Conservation (phyloP, 371 early-diverging fungal genomes). For the Mucor piriformis region DNA sequence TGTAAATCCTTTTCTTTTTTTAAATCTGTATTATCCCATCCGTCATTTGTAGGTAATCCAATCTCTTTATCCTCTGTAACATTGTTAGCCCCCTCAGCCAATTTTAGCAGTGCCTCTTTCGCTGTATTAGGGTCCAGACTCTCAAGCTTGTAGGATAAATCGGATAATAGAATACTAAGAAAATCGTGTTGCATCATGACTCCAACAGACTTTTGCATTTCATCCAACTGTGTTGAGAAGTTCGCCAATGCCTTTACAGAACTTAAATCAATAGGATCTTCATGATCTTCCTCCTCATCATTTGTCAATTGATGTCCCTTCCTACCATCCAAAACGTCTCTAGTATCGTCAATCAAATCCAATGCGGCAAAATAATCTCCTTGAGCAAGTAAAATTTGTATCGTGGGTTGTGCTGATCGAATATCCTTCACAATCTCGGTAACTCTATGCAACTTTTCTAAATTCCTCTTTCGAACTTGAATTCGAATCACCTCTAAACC, state of each 20-base stretch:
- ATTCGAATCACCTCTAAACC: constrained; percentile 83
- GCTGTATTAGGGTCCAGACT: constrained; percentile 8
- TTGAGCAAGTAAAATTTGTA: constrained; percentile 77
- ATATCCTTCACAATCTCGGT: constrained; percentile 73
- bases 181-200: constrained; percentile 78
- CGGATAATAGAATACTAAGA: constrained; percentile 59
- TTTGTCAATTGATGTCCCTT: not conserved
- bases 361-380: constrained; percentile 86
- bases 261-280: constrained; percentile 53
- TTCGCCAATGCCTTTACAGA: constrained; percentile 62
- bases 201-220: constrained; percentile 69
- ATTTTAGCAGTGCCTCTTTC: constrained; percentile 6
- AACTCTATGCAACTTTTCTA: constrained; percentile 65
- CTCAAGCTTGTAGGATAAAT: constrained; percentile 43
- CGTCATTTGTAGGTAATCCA: constrained; percentile 1
- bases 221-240: constrained; percentile 65
- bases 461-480: constrained; percentile 72
- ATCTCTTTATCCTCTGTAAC: not conserved
- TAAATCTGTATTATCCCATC: constrained; percentile 14
- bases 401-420: constrained; percentile 77
- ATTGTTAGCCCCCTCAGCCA: not conserved
- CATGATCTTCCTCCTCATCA: not conserved
- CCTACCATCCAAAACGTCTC: constrained; percentile 52
- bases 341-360: constrained; percentile 82
- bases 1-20: constrained; percentile 55